phyloP scores from a whole-genome alignment of 257 asterid genomes.

The Nicotiana benthamiana region DNA sequence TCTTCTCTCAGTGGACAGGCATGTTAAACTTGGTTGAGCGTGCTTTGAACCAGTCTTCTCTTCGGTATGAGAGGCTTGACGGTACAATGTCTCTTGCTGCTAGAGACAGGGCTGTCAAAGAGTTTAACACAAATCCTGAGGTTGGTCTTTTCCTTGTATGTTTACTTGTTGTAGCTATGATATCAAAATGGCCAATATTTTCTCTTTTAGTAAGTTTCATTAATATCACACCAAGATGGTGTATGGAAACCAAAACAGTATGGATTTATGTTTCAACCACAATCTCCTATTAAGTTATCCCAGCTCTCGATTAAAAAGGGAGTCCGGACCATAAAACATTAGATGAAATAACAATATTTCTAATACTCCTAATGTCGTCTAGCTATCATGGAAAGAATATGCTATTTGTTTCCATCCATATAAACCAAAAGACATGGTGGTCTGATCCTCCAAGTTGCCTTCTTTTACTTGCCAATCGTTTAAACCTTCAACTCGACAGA shows the following conservation, averaged over 20 bases:
- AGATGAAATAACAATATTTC: neutral
- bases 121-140: slow-evolving; percentile 77
- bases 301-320: neutral
- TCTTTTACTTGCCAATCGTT: neutral
- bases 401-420: neutral
- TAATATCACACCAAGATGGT: neutral
- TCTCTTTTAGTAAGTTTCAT: neutral
- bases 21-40: slow-evolving; percentile 84
- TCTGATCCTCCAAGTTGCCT: neutral
- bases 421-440: neutral
- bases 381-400: neutral
- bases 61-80: slow-evolving; percentile 81
- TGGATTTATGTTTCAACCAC: neutral
- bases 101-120: slow-evolving; percentile 94
- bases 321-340: neutral
- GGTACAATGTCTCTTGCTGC: slow-evolving; percentile 93
- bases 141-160: slow-evolving; percentile 28
- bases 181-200: neutral
- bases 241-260: neutral
- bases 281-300: neutral
- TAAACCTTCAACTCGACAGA: neutral
- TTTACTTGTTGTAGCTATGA: slow-evolving; percentile 3
- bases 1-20: slow-evolving; percentile 97
- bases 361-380: neutral
- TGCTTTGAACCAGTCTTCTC: slow-evolving; percentile 44